A percentile compares a stretch with the other conserved stretches of the same genome.
Conservation (phyloP, 805 yeast species). For the Candida xyloterini region DNA sequence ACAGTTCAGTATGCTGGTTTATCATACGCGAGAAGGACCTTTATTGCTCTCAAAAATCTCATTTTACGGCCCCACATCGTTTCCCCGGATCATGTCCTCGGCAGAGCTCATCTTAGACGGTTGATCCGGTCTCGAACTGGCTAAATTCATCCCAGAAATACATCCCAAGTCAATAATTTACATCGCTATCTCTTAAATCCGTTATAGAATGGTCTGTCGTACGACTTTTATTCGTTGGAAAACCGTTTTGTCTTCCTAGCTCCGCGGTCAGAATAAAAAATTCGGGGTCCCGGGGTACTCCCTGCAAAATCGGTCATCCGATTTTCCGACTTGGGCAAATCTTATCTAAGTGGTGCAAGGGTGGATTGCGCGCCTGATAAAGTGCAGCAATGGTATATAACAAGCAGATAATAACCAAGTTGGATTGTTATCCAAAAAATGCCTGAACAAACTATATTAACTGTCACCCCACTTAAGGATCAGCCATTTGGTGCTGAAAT, state of each 20-base stretch:
- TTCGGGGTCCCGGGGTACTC: conserved; percentile 8
- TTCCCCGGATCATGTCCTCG: too few species aligned
- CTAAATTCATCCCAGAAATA: too few species aligned
- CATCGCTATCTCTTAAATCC: too few species aligned
- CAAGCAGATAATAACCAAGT: not conserved
- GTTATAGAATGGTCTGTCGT: too few species aligned
- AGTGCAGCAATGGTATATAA: conserved; percentile 7
- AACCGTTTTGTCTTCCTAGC: not conserved
- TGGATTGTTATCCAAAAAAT: conserved; percentile 7
- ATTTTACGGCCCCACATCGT: too few species aligned
- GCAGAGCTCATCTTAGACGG: too few species aligned
- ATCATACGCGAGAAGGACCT: too few species aligned
- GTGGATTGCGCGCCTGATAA: conserved; percentile 2
- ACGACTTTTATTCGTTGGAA: too few species aligned
- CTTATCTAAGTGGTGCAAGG: conserved; percentile 13
- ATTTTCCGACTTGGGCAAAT: conserved; percentile 5
- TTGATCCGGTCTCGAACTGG: too few species aligned
- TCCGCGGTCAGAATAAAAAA: conserved; percentile 3
- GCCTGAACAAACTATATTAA: conserved; percentile 28
- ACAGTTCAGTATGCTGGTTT: too few species aligned
- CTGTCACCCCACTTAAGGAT: conserved; percentile 45
- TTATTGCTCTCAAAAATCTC: too few species aligned
- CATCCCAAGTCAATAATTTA: too few species aligned
- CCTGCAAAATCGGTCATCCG: conserved; percentile 3
- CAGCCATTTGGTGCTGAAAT: conserved; percentile 70